Base-by-base conservation (phyloP, 805 yeast genomes). In the Tetrapisispora namnaoensis region DNA sequence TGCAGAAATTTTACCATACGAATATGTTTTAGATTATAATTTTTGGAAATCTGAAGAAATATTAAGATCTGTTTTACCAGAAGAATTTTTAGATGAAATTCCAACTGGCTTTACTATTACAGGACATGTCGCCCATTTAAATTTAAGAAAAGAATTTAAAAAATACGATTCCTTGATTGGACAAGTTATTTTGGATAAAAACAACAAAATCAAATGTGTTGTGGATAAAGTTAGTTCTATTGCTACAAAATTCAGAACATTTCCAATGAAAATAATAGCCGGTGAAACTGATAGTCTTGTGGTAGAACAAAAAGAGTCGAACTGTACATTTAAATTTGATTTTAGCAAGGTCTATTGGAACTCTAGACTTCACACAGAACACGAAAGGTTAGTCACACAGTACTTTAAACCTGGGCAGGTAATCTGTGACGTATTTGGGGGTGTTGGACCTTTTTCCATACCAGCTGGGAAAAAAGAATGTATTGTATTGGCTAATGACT, bases 261-360 rank as follows among this genome's bases (percentile, higher is more conserved):
- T 93, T 69, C 80, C 80, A 21, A 91, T 93, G 98, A 87, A 90
- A 53, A 82, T 95, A 0, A 72, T 93, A 46, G 99, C 98, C 0
- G 98, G 99, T 8, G 80, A 78, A 49, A 74, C 77, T 36, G 60
- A 58, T 41, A 78, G 85, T 55, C 78, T 86, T 53, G 62, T 78
- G 36, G 99, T 91, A 14, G 67, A 86, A 54, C 97, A 91, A 66
- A 78, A 75, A 53, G 99, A 93, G 64, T 79, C 90, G 51, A 86
- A 86, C 35, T 91, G 99, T 70, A 66, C 71, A 11, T 93, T 93
- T 69, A 77, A 71, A 43, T 91, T 93, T 66, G 96, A 93, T 61
- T 93, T 95, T 64, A 78, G 86, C 50, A 86, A 87, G 61, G 99
- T 95, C 5, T 93, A 95, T 67, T 93, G 99, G 99, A 93, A 93